Evolutionary conservation across 2,329 filamentous ascomycete genomes (phyloP), one percentile per base, ranked within the genome.

Genomic region (Colletotrichum orbiculare): DNA sequence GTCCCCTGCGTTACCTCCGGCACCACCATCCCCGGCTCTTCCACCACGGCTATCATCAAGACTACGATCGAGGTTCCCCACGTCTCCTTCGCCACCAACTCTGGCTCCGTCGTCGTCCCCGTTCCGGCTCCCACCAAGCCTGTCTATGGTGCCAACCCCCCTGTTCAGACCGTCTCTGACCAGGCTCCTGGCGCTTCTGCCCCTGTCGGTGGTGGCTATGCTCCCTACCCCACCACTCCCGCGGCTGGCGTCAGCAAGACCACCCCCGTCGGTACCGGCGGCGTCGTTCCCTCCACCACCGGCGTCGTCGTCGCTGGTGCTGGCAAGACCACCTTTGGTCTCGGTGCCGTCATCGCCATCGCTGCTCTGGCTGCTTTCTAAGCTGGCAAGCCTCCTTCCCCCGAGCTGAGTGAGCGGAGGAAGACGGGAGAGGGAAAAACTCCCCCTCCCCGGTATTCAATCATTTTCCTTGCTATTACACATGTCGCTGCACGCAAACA

Each of bases 1-100:
- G 81, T 81, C 74, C 83, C 83, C 66, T 84, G 80, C 74, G 81
- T 82, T 74, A 82, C 81, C 52, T 76, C 79, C 38, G 78, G 77
- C 72, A 83, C 83, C 66, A 79, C 81, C 71, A 70, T 88, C 67
- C 75, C 79, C 58, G 77, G 75, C 57, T 78, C 80, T 34, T 80
- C 73, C 70, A 79, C 78, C 64, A 83, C 87, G 73, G 76, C 81
- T 66, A 80, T 78, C 72, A 82, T 85, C 69, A 75, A 75, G 81
- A 85, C 85, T 58, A 78, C 80, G 71, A 70, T 88, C 64, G 81
- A 82, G 52, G 81, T 87, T 34, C 86, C 86, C 47, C 75, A 84
- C 76, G 81, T 88, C 67, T 80, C 74, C 72, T 82, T 87, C 78
- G 77, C 78, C 67, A 79, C 80, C 42, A 70, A 69, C 69, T 57